Evolutionary conservation across 164 flowering plant genomes (phyloP).

Genomic region (Tetracentron sinense): DNA sequence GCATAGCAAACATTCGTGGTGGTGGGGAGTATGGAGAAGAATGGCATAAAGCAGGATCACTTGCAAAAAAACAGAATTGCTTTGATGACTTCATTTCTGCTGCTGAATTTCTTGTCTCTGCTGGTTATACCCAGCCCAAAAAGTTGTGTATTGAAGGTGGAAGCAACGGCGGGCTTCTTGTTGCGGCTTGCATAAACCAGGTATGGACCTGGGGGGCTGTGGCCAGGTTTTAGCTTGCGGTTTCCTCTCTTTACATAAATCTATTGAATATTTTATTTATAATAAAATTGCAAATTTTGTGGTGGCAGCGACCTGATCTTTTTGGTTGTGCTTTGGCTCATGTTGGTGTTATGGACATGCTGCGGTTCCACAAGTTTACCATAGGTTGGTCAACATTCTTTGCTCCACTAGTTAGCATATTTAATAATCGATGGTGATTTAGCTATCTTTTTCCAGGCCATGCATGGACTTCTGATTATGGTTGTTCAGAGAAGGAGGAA

Average conservation of each 20-base stretch:
- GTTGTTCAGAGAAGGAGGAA: conserved; percentile 93
- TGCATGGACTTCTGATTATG: conserved; percentile 98
- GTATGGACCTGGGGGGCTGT: conserved; percentile 23
- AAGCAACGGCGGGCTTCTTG: conserved; percentile 95
- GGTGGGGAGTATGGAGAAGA: conserved; percentile 99
- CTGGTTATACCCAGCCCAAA: conserved; percentile 81
- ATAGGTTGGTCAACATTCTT: conserved; percentile 53
- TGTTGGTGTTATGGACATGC: conserved; percentile 99
- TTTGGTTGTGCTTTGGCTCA: conserved; percentile 98
- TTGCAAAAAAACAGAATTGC: conserved; percentile 87
- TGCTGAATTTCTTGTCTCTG: conserved; percentile 77
- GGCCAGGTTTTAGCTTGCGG: not conserved
- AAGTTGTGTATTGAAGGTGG: conserved; percentile 98
- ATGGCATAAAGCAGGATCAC: conserved; percentile 97
- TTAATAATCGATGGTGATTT: conserved; percentile 8
- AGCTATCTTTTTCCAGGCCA: conserved; percentile 54
- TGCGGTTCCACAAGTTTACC: conserved; percentile 94
- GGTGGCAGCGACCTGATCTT: conserved; percentile 89
- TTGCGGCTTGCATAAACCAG: conserved; percentile 97
- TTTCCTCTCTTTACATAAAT: not conserved
- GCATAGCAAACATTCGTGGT: conserved; percentile 95
- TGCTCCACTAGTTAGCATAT: not conserved
- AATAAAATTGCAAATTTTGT: conserved; percentile 9
- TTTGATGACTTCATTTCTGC: conserved; percentile 96
- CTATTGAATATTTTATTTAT: not conserved